Base-by-base conservation (phyloP, 495 filamentous ascomycete species). In the Aspergillus sparsus region DNA sequence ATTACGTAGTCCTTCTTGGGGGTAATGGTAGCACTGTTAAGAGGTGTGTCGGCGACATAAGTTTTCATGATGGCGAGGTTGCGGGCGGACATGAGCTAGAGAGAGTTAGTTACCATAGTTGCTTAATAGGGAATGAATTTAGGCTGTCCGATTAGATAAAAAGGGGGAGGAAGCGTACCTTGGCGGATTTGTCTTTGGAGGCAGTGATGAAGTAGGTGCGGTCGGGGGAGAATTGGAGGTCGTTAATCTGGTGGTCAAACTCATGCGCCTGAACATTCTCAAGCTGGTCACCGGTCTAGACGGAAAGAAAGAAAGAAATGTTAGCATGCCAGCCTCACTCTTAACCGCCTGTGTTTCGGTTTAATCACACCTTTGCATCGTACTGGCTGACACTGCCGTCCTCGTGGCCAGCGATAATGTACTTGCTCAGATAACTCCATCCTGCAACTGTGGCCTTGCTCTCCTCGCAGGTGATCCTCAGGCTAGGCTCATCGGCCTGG, bases 161-260 rank as follows among this genome's bases (percentile, higher is more conserved):
- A 27, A 27, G 21, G 21, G 21, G 21, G 21, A 27, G 1, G 21
- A 27, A 27, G n/a, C 74, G 36, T 80, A 92, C 89, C 84, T 95
- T 96, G 57, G 94, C 90, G 53, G 89, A 89, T 82, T 98, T 98
- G 82, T 98, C 94, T 76, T 97, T 98, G 60, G 89, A 96, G 56
- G 93, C 87, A 50, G 95, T 98, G 78, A 98, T 92, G 77, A 97
- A 97, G 78, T 96, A 95, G 63, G 94, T 96, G 63, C 94, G 85
- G 81, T 98, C 94, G 32, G 83, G 79, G 42, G 91, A 86, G 89
- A 93, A 97, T 76, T 98, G 95, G 47, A 98, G 84, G 73, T 98
- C 94, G 62, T 89, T 96, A 66, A 98, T 90, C 72, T 83, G 85
- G 74, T 82, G 80, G 77, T 92, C 90, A 49, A 84, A 80, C 74